Conservation (phyloP, 495 filamentous ascomycete species). For the Hypomontagnella monticulosa region DNA sequence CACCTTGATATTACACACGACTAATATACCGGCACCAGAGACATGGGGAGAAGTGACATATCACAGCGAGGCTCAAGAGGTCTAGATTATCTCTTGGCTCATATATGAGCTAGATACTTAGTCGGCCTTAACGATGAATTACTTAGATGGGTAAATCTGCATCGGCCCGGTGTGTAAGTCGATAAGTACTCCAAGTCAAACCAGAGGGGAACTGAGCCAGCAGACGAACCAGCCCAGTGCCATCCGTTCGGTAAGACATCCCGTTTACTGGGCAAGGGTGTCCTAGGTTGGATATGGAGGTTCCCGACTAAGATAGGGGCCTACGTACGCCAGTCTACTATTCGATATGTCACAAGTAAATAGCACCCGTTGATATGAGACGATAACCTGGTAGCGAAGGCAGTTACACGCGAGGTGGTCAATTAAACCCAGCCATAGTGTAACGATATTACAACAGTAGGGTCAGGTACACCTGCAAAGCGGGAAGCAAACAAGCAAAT, state of each 20-base stretch:
- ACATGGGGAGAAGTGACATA: constrained; percentile 13
- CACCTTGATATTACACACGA: background rate
- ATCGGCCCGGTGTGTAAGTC: constrained; percentile 27
- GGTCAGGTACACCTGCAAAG: constrained; percentile 12
- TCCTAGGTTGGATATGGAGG: constrained; percentile 2
- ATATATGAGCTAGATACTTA: background rate
- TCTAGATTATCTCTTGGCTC: background rate
- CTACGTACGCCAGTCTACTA: background rate
- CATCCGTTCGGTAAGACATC: constrained; percentile 28
- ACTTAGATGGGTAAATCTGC: constrained; percentile 12
- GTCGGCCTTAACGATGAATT: background rate
- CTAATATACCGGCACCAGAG: background rate
- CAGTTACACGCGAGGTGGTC: constrained; percentile 28
- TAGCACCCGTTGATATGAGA: constrained; percentile 23
- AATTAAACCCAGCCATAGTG: constrained; percentile 17
- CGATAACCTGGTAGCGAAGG: constrained; percentile 6
- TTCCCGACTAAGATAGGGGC: background rate
- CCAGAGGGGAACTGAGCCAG: constrained; percentile 5
- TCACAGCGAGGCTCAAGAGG: constrained; percentile 29
- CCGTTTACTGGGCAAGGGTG: constrained; percentile 14
- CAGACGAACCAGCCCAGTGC: constrained; percentile 8
- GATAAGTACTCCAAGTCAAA: constrained; percentile 19
- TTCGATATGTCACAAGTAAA: constrained; percentile 34
- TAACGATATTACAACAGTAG: constrained; percentile 3
- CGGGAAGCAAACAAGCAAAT: constrained; percentile 33